Evolutionary conservation across 306 rosid genomes (phyloP), one percentile per base, ranked within the genome.

Genomic region (Quillaja saponaria): DNA sequence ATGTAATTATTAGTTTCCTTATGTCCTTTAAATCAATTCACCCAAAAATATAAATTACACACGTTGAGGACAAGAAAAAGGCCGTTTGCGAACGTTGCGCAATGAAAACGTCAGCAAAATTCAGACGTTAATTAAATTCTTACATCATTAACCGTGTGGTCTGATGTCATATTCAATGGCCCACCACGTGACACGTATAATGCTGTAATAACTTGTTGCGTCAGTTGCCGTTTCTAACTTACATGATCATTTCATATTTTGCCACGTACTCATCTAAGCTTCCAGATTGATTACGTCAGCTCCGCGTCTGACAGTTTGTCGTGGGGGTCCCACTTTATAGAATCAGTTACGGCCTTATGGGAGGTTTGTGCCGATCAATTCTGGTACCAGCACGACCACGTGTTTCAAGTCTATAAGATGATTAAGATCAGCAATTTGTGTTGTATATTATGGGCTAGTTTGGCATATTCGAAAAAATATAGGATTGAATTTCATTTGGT

Each of bases 131-230:
- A 51, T 51, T 35, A 66, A 46, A 28, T 56, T 54, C 1, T 1
- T 33, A 20, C 71, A 28, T 38, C 77, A 77, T 47, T 9, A 8
- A 54, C 41, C 28, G 21, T 66, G 70, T 25, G 59, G 75, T 41
- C 20, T 71, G 68, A 59, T 61, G 65, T 67, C 72, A 49, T 44
- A 13, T 7, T 1, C 31, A 0, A 1, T 61, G 81, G 10, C 67
- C 73, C 82, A 45, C 72, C 82, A 79, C 63, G 80, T 79, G 84
- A 58, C n/a, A 9, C 8, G 55, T 55, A 72, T 68, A 16, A 56
- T 44, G 44, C 49, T 13, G 38, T 41, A 50, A 16, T 72, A 11
- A 15, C 16, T 0, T 1, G 15, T 44, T 51, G 58, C 80, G 76
- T 76, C 87, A 78, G 7, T n/a, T 8, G 34, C 41, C 64, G 60